These are phyloP conservation scores for Hydnomerulius pinastri DNA, from an alignment of 768 basidiomycete species.

Conservation along the genomic window DNA sequence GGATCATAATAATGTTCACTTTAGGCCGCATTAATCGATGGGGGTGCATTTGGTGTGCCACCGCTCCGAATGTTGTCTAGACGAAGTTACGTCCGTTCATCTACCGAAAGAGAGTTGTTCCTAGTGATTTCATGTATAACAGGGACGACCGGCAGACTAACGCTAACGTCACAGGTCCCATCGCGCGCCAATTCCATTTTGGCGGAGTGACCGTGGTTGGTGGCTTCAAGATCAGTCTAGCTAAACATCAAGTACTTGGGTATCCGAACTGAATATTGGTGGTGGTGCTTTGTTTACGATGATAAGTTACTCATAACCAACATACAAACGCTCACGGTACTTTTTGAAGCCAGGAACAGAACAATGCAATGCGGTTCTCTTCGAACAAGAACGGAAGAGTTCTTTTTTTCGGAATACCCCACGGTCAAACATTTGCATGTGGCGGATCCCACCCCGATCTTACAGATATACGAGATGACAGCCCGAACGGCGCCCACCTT, in stretches of 20 bases:
- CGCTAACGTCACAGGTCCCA: conserved; percentile 1
- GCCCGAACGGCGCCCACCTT: no score
- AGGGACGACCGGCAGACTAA: background rate
- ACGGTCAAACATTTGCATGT: background rate
- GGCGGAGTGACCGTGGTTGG: background rate
- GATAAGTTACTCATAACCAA: background rate
- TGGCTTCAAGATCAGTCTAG: background rate
- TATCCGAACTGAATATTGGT: no score
- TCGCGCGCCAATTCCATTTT: background rate
- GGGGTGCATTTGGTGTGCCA: background rate
- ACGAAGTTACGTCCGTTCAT: background rate
- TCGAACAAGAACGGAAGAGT: background rate
- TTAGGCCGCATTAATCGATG: no score
- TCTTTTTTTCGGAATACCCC: background rate
- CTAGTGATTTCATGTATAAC: background rate
- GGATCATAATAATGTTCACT: no score
- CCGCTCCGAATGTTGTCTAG: background rate
- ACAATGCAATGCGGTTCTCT: background rate
- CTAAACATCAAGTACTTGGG: background rate
- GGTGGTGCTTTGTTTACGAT: background rate
- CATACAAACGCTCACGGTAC: background rate
- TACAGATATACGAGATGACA: no score
- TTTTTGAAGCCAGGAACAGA: background rate
- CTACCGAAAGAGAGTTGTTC: background rate
- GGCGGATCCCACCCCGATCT: no score